phyloP scores from a whole-genome alignment of 352 stramenopile genomes.

The Sclerospora graminicola region DNA sequence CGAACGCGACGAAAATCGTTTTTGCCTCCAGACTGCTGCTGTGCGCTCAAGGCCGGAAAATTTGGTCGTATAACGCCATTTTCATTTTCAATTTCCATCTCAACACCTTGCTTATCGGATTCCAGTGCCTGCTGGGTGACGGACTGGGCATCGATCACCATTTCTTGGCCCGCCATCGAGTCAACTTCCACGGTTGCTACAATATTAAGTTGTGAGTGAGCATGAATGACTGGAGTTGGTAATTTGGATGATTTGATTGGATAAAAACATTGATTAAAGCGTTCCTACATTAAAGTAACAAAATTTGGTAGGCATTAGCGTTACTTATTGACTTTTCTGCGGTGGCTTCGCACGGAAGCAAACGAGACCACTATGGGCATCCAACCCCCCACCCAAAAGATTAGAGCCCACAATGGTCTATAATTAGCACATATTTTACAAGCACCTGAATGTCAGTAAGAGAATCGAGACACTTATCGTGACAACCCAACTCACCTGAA shows the following conservation, averaged over 20 bases:
- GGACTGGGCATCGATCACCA: slow-evolving; percentile 46
- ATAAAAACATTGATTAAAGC: slow-evolving; percentile 4
- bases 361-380: slow-evolving; percentile 19
- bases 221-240: slow-evolving; percentile 38
- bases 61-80: slow-evolving; percentile 37
- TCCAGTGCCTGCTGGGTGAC: slow-evolving; percentile 38
- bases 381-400: slow-evolving; percentile 21
- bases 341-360: slow-evolving; percentile 14
- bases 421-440: not conserved
- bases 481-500: slow-evolving; percentile 23
- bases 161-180: slow-evolving; percentile 43
- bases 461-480: not conserved
- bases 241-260: slow-evolving; percentile 18
- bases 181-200: slow-evolving; percentile 54
- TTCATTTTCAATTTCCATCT: slow-evolving; percentile 43
- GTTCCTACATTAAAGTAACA: not conserved
- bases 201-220: not conserved
- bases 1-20: slow-evolving; percentile 94
- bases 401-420: slow-evolving; percentile 46
- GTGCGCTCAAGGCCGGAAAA: slow-evolving; percentile 71
- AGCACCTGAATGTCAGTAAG: not conserved
- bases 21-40: slow-evolving; percentile 75
- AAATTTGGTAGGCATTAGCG: not conserved
- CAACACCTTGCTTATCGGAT: slow-evolving; percentile 32
- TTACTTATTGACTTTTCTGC: slow-evolving; percentile 26